Base-by-base conservation (phyloP, 2,329 filamentous ascomycete species). In the Orbilia oligospora region DNA sequence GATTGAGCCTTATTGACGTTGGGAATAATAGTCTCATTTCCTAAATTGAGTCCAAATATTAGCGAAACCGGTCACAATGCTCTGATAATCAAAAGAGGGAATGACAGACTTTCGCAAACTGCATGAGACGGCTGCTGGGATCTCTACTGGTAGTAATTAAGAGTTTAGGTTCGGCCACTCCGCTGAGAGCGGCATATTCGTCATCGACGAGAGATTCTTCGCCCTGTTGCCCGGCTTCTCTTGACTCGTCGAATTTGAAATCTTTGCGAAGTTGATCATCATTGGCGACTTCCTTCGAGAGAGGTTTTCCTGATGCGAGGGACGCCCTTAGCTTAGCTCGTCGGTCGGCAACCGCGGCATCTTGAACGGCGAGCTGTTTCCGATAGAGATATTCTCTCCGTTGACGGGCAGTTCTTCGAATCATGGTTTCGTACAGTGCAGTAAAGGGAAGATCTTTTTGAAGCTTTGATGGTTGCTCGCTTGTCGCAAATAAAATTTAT, bases 301-400 rank as follows among this genome's bases (percentile, higher is more conserved):
- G 81, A 10, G 81, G 80, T 70, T 96, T 97, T 80, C 96, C 96
- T 9, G 92, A 93, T 22, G 96, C 95, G 64, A 98, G 88, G 9
- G 94, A 94, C 38, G 91, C 90, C 84, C 94, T 92, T 69, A 99
- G 86, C 84, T 97, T 93, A 46, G 94, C 92, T 82, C 95, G 88
- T 85, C 97, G 97, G 84, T 97, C 93, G 72, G 92, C 92, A 81
- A 97, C 97, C 83, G 97, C 95, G 79, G 95, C 95, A 86, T 97
- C 93, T 81, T 92, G 91, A 51, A 97, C 89, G 22, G 93, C 91
- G 73, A 97, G 88, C 44, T 96, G 95, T 83, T 93, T 91, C 78
- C 95, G 90, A 85, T 97, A 97, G 82, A 99, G 90, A 85, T 98
- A 97, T 84, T 97, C 93, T 82, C 92, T 88, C 82, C 93, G 88